A percentile compares a stretch with the other conserved stretches of the same genome.
These are phyloP conservation scores for Ceratocystiopsis sp. DNA, from an alignment of 2,329 filamentous ascomycete species.

Conservation along the genomic window DNA sequence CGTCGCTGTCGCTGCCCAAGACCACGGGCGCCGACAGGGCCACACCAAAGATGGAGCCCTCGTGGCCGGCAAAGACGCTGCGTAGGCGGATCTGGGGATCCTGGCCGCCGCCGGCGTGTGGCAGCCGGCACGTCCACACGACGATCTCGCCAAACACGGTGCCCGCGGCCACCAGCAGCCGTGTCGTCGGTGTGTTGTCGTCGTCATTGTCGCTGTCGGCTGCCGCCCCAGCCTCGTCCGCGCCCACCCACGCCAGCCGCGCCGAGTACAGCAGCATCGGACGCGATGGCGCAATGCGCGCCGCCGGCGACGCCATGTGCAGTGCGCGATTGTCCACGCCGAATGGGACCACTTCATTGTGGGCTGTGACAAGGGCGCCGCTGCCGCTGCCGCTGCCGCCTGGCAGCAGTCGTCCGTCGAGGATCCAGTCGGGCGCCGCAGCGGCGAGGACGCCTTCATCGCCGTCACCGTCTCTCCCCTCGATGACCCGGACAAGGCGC, in stretches of 20 bases:
- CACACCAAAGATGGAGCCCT: conserved; percentile 88
- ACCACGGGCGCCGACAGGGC: conserved; percentile 42
- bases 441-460: conserved; percentile 8
- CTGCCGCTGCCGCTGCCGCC: conserved; percentile 12
- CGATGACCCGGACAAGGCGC: conserved; percentile 18
- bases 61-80: conserved; percentile 49
- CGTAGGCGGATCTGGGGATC: conserved; percentile 24
- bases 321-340: conserved; percentile 6
- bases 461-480: conserved; percentile 4
- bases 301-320: conserved; percentile 25
- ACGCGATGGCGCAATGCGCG: conserved; percentile 45
- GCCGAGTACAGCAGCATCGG: conserved; percentile 83
- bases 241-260: conserved; percentile 45
- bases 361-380: conserved; percentile 60
- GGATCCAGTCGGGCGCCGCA: conserved; percentile 56
- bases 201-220: background rate
- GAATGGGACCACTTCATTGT: conserved; percentile 59
- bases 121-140: conserved; percentile 57
- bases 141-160: conserved; percentile 92
- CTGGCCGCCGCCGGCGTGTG: background rate
- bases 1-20: background rate
- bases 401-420: conserved; percentile 43
- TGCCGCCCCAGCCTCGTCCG: conserved; percentile 12
- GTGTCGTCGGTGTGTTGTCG: conserved; percentile 5
- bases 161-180: conserved; percentile 64